Percentiles rank a stretch among this genome's conserved stretches.
Conservation (phyloP, 352 stramenopile genomes). For the Phytophthora multivora region DNA sequence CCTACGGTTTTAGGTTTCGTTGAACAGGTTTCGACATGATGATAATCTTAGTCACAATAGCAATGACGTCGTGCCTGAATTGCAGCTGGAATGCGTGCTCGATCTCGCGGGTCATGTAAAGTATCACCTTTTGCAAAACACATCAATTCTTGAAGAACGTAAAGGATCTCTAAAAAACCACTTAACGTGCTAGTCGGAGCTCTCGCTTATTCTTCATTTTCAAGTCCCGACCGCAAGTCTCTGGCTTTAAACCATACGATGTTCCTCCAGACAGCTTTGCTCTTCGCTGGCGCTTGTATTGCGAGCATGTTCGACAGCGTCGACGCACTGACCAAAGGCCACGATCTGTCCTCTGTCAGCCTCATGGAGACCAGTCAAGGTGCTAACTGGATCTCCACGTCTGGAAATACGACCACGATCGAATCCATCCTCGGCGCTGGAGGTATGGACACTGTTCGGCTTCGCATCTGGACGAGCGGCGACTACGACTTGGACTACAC, state of each 20-base stretch:
- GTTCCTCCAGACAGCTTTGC: constrained; percentile 15
- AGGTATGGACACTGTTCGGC: constrained; percentile 28
- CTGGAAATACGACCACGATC: constrained; percentile 21
- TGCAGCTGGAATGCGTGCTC: constrained; percentile 8
- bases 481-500: constrained; percentile 34
- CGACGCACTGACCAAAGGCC: constrained; percentile 24
- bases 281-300: constrained; percentile 2
- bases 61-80: not conserved
- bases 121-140: not conserved
- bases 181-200: not conserved
- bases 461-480: constrained; percentile 28
- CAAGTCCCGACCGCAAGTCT: not conserved
- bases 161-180: not conserved
- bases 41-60: too few relatives aligned
- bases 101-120: constrained; percentile 17
- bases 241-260: not conserved
- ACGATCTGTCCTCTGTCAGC: constrained; percentile 31
- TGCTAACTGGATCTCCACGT: constrained; percentile 32
- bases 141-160: not conserved
- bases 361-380: constrained; percentile 35
- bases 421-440: constrained; percentile 31
- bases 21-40: too few relatives aligned
- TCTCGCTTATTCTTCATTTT: constrained; percentile 12
- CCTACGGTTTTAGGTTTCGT: too few relatives aligned
- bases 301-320: not conserved